Evolutionary conservation across 495 filamentous ascomycete species (phyloP), one percentile per base, ranked within the genome.

Genomic region (Penicillium argentinense): DNA sequence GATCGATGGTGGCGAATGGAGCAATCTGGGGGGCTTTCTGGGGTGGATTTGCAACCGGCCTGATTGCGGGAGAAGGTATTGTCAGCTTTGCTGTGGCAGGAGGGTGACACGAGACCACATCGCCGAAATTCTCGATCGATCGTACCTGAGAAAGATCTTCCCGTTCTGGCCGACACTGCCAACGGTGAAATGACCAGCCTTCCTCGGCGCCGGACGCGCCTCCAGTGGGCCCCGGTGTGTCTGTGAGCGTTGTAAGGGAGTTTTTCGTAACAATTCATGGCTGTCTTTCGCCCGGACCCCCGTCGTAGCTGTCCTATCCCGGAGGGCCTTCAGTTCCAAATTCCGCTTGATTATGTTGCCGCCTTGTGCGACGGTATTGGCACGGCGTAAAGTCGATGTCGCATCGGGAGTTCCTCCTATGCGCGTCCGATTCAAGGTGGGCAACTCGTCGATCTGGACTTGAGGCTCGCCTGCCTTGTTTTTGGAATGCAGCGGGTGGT

Each of bases 91-190:
- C 46, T 54, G 49, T 23, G 42, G 33, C 27, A 21, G 19, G 42
- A 46, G 47, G 51, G 43, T 47, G 21, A 62, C 59, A 51, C 41
- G 52, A 26, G 43, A 50, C 9, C 54, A 40, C 17, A 19, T 39
- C 30, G 42, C 53, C 17, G 62, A 47, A 14, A 51, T 50, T 37
- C 34, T 42, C 48, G 23, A 48, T 36, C 26, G 45, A 56, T 62
- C 80, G 63, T 87, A 96, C 92, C 91, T 89, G 47, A 97, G 71
- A 65, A 93, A 97, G 64, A 97, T 91, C 67, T 86, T 85, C 26
- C 92, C 92, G 72, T 93, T 92, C 60, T 90, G 88, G 36, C 91
- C 91, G 45, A 97, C 86, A 70, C 95, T 97, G 18, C 88, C 90
- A 45, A 97, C 92, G 8, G 89, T 88, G 66, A 96, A 97, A 59